Percentiles rank a stretch among this genome's conserved stretches.
Conservation (phyloP, 768 basidiomycete genomes). For the Lentinus tigrinus region DNA sequence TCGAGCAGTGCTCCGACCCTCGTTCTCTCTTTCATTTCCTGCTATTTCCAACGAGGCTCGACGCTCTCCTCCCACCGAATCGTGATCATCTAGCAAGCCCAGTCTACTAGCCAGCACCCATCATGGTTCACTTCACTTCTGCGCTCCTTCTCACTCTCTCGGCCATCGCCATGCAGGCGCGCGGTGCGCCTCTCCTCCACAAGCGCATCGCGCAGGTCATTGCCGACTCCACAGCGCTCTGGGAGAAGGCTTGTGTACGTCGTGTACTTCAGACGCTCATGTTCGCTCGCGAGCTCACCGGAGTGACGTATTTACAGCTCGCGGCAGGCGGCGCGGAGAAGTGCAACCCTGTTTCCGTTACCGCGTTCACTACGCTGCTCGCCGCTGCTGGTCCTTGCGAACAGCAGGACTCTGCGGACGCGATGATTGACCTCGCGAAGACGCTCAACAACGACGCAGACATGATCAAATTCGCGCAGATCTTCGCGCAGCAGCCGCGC, state of each 20-base stretch:
- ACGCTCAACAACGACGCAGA: conserved; percentile 42
- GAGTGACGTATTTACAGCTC: conserved; percentile 33
- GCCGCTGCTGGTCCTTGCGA: conserved; percentile 41
- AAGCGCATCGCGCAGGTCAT: conserved; percentile 54
- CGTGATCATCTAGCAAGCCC: background rate
- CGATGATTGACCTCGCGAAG: conserved; percentile 51
- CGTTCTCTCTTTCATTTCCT: background rate
- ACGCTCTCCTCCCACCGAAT: conserved; percentile 2
- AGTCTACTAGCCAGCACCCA: conserved; percentile 16
- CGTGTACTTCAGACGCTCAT: background rate
- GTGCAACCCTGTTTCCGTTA: conserved; percentile 58
- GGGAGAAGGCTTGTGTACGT: conserved; percentile 55
- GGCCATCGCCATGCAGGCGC: conserved; percentile 26
- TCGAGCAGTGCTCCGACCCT: conserved; percentile 14
- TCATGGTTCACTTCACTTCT: conserved; percentile 33
- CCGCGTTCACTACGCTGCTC: conserved; percentile 59
- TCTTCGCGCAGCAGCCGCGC: conserved; percentile 57
- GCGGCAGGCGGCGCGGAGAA: conserved; percentile 54
- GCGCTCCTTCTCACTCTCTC: conserved; percentile 33
- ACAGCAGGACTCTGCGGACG: conserved; percentile 49
- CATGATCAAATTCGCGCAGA: conserved; percentile 52
- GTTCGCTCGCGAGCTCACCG: background rate
- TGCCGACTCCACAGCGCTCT: conserved; percentile 44
- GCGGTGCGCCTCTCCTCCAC: conserved; percentile 29
- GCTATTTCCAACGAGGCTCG: conserved; percentile 3